Base-by-base conservation (phyloP, 306 rosid species). In the Quercus mongolica region DNA sequence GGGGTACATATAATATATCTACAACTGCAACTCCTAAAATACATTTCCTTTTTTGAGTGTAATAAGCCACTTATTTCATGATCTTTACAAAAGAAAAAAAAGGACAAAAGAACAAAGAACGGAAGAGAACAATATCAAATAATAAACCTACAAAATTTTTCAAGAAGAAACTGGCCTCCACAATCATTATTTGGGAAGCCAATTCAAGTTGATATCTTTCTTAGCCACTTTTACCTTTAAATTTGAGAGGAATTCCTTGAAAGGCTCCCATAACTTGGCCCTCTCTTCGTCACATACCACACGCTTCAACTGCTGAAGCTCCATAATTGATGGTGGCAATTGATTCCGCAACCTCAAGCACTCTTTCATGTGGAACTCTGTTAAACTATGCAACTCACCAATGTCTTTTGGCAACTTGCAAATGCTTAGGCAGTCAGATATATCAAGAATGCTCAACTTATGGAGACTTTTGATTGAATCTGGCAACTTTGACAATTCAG, bases 241-340 rank as follows among this genome's bases (percentile, higher is more conserved):
- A 5, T 74, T 59, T 26, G 51, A 26, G 80, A 44, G 54, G 74
- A 20, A 28, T 1, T 56, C 52, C 19, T 70, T 26, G 65, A 71
- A 59, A 12, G 9, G 19, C 80, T 72, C 80, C 85, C 83, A 87
- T 11, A 72, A 56, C 1, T 31, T 26, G 65, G 80, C 88, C 9
- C 38, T 81, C 74, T 85, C 88, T 46, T 87, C 91, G 5, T 87
- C 87, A 52, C 91, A 87, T 6, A 80, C 67, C 20, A 85, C 85
- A 75, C 1, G 26, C 20, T 87, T 61, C 33, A 79, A 76, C 13
- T 56, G n/a, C 28, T 18, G 18, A 23, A 85, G 82, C 20, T 85
- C 52, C 57, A 8, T 2, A 31, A 85, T 55, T 0, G 85, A 80
- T 46, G 21, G 0, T n/a, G 91, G 91, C 78, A 85, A 46, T 46